Evolutionary conservation across 352 stramenopile species (phyloP), one percentile per base, ranked within the genome.

Genomic region (Phytophthora meadii): DNA sequence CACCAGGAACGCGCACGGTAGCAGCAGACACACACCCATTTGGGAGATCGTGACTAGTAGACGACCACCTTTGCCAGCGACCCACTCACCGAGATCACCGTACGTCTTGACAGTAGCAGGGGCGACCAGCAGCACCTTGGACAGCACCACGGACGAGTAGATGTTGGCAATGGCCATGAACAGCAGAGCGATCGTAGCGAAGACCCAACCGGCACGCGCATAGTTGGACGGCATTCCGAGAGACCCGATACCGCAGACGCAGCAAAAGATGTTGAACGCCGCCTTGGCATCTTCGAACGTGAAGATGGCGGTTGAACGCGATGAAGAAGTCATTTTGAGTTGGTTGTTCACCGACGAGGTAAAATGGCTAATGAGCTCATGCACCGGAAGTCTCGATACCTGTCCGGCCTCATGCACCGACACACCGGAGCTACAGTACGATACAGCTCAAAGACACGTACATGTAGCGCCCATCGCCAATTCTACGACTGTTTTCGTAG

Each of bases 151-250:
- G 11, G 66, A 63, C 10, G 66, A 32, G 44, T 74, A 74, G 25
- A 74, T 74, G 47, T 74, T 74, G 36, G 66, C 53, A 27, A 70
- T 60, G 22, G 47, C 60, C 66, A 74, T 74, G 40, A 74, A 74
- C 17, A 70, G 10, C 28, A 74, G 25, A 22, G 66, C 66, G 24
- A 61, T 60, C 4, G 60, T 70, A 1, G 66, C 66, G 46, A 60
- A 74, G 25, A 40, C 4, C 66, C 60, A 70, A 9, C 66, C 66
- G 10, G 66, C 66, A 8, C 66, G 66, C 39, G 66, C 66, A 54
- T 70, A 74, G 39, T 70, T 74, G 19, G 66, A 55, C 6, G 66
- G 66, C 60, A 74, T 74, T n/a, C 66, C 66, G 12, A 74, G 60
- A 9, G 66, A 74, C 14, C 66, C 66, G 36, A 74, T 70, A 36